Conservation (phyloP, 106 monocot genomes). For the Acanthochlamys bracteata region DNA sequence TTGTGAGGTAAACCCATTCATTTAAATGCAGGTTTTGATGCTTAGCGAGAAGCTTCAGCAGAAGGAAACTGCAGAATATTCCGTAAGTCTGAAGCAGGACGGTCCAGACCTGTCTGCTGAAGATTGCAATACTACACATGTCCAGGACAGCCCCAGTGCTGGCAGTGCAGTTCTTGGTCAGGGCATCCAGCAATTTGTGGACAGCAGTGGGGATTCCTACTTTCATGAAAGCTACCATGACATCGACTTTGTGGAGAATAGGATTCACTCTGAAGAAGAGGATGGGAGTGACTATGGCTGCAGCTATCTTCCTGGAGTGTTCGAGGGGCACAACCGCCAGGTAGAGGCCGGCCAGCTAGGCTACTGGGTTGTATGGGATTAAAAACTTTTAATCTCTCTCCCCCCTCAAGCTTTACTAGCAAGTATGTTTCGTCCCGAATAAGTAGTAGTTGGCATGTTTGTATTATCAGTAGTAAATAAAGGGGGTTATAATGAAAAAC, state of each 20-base stretch:
- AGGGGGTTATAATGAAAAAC: no score
- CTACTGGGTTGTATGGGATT: constrained; percentile 6
- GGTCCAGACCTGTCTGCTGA: neutral
- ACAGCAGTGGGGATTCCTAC: constrained; percentile 11
- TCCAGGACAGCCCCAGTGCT: constrained; percentile 3
- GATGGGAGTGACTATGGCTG: constrained; percentile 1
- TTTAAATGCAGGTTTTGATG: neutral
- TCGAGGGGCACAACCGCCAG: constrained; percentile 2
- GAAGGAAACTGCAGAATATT: neutral
- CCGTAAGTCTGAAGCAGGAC: neutral
- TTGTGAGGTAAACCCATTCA: neutral
- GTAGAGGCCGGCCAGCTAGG: neutral
- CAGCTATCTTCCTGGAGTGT: neutral
- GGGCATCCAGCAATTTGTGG: neutral
- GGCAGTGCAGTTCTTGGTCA: constrained; percentile 6
- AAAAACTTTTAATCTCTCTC: neutral
- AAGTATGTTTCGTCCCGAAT: neutral
- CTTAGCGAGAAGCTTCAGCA: constrained; percentile 7
- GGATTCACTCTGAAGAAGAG: constrained; percentile 1
- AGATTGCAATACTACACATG: neutral
- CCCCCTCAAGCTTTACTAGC: neutral
- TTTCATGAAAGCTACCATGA: neutral
- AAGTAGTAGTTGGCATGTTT: neutral
- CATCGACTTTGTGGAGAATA: neutral
- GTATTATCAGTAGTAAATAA: no score